A percentile compares a stretch with the other conserved stretches of the same genome.
Conservation (phyloP, 495 filamentous ascomycete species). For the Baudoinia panamericana region DNA sequence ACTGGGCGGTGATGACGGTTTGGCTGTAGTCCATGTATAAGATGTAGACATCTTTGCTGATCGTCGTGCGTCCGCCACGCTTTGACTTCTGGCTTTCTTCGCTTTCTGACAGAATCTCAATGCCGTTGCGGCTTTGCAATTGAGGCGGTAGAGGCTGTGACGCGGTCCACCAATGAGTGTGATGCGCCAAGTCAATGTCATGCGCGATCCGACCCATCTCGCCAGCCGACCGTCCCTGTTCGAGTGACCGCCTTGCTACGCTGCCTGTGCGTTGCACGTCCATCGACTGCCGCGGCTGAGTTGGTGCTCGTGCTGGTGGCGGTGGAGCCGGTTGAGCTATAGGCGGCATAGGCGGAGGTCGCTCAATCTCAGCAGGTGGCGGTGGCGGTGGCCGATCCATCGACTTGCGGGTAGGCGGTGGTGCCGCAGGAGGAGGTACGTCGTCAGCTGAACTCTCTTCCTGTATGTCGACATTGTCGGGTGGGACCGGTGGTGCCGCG, state of each 20-base stretch:
- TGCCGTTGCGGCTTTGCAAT: conserved; percentile 56
- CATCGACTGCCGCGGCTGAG: conserved; percentile 46
- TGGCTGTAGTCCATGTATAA: conserved; percentile 94
- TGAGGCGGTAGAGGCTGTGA: conserved; percentile 60
- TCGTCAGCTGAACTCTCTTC: conserved; percentile 27
- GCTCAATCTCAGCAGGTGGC: conserved; percentile 21
- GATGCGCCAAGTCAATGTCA: conserved; percentile 64
- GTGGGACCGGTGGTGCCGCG: conserved; percentile 15
- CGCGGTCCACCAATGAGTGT: conserved; percentile 72
- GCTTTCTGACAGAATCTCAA: conserved; percentile 66
- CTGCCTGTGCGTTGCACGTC: conserved; percentile 46
- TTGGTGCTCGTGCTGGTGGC: background rate
- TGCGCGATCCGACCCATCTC: conserved; percentile 71
- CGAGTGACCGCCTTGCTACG: conserved; percentile 56
- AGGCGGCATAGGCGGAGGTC: conserved; percentile 9
- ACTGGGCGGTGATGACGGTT: conserved; percentile 71
- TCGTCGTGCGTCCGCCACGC: conserved; percentile 50
- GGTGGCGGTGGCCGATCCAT: conserved; percentile 26
- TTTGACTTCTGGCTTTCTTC: conserved; percentile 63
- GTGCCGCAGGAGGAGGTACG: conserved; percentile 20
- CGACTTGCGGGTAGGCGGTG: conserved; percentile 28
- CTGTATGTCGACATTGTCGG: conserved; percentile 9
- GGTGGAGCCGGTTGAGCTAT: conserved; percentile 1
- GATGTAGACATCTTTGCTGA: conserved; percentile 70
- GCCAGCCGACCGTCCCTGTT: conserved; percentile 48